Conservation (phyloP, 805 yeast genomes). For the Wickerhamomyces mucosus region DNA sequence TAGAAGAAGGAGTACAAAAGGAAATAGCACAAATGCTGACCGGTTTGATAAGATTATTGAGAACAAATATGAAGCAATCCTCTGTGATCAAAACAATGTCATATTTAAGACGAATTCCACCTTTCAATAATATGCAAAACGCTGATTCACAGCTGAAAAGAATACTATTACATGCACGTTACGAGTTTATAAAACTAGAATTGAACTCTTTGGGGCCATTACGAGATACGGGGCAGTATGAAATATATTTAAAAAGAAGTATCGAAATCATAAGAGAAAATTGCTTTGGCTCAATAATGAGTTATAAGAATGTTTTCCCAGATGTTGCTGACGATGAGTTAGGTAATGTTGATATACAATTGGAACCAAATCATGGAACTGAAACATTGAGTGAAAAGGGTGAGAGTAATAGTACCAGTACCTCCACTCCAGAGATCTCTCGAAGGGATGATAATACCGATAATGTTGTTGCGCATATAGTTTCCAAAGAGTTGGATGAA, state of each 20-base stretch:
- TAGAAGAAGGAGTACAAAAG: slow-evolving; percentile 39
- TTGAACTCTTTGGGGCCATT: slow-evolving; percentile 48
- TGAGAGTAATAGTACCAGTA: no score
- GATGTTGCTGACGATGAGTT: slow-evolving; percentile 20
- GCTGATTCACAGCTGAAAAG: slow-evolving; percentile 33
- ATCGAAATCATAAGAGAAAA: slow-evolving; percentile 82
- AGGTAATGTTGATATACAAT: slow-evolving; percentile 10
- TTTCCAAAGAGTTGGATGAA: slow-evolving; percentile 4
- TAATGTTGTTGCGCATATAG: background rate
- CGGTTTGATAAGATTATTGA: slow-evolving; percentile 57
- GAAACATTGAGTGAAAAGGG: no score
- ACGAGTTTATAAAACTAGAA: slow-evolving; percentile 56
- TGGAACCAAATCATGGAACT: no score
- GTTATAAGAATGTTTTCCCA: slow-evolving; percentile 55
- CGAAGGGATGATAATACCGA: no score
- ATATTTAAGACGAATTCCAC: slow-evolving; percentile 60
- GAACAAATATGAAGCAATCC: slow-evolving; percentile 73
- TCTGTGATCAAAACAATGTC: slow-evolving; percentile 70
- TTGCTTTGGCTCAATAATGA: slow-evolving; percentile 62
- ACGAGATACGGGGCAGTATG: slow-evolving; percentile 37
- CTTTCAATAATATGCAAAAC: slow-evolving; percentile 26
- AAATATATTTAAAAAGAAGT: slow-evolving; percentile 63
- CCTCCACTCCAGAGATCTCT: no score
- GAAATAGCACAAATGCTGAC: slow-evolving; percentile 61
- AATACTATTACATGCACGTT: slow-evolving; percentile 59